Evolutionary conservation across 2,329 filamentous ascomycete genomes (phyloP).

Genomic region (Periglandula ipomoeae): DNA sequence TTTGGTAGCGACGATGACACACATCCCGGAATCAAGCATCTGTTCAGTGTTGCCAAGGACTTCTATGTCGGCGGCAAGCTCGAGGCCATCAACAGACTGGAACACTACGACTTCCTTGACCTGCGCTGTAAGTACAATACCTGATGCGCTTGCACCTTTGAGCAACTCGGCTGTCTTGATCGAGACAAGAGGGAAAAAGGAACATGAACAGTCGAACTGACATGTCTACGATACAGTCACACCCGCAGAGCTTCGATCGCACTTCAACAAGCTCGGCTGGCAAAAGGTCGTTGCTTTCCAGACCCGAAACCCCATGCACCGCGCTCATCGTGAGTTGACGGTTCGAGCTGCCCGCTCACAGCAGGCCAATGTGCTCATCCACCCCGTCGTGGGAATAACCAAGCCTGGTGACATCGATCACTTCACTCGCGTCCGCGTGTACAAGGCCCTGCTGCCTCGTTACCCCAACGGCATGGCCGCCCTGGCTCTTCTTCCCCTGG

Average conservation of each 20-base stretch:
- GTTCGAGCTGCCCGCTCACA: slow-evolving; percentile 91
- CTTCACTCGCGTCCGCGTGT: slow-evolving; percentile 97
- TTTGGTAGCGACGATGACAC: slow-evolving; percentile 86
- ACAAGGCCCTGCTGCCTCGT: slow-evolving; percentile 90
- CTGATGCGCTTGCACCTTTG: not conserved
- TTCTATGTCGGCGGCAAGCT: slow-evolving; percentile 95
- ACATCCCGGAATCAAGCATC: slow-evolving; percentile 87
- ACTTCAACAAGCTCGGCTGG: slow-evolving; percentile 99
- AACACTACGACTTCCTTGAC: slow-evolving; percentile 98
- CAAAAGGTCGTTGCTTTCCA: slow-evolving; percentile 97
- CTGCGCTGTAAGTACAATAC: slow-evolving; percentile 62
- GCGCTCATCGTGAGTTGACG: slow-evolving; percentile 94
- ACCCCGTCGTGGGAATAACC: slow-evolving; percentile 95
- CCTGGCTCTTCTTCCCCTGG: slow-evolving; percentile 84
- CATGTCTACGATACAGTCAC: slow-evolving; percentile 51
- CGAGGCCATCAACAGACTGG: slow-evolving; percentile 86
- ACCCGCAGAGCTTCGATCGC: slow-evolving; percentile 83
- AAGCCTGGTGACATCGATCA: slow-evolving; percentile 99
- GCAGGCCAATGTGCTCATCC: slow-evolving; percentile 97
- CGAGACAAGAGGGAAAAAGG: not conserved
- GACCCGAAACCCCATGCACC: slow-evolving; percentile 98
- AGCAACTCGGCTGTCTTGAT: not conserved
- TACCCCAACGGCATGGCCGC: slow-evolving; percentile 99
- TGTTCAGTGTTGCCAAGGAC: slow-evolving; percentile 71
- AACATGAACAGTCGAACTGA: not conserved